phyloP scores from a whole-genome alignment of 768 basidiomycete species.

The Russula ochroleuca region DNA sequence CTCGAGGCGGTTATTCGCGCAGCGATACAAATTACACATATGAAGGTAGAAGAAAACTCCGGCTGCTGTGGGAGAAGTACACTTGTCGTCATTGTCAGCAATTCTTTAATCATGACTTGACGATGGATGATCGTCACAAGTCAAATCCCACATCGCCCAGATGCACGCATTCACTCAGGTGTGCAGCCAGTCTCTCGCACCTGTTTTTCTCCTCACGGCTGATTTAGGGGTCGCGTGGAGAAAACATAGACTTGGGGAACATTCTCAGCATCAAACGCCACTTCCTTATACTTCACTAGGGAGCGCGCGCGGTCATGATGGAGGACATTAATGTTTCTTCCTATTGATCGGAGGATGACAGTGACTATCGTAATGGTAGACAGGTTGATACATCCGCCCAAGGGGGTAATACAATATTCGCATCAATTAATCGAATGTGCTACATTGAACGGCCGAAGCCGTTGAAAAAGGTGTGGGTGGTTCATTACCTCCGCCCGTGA shows the following conservation, averaged over 20 bases:
- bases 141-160: too few species aligned
- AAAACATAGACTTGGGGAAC: too few species aligned
- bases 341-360: not conserved
- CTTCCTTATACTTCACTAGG: not conserved
- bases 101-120: constrained; percentile 27
- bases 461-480: not conserved
- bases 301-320: not conserved
- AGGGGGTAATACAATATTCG: constrained; percentile 4
- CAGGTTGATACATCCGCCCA: not conserved
- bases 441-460: not conserved
- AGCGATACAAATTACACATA: constrained; percentile 59
- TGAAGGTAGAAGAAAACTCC: constrained; percentile 73
- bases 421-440: not conserved
- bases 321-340: not conserved
- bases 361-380: not conserved
- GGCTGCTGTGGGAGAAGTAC: constrained; percentile 78
- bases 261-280: constrained; percentile 33
- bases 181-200: constrained; percentile 18
- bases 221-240: constrained; percentile 35
- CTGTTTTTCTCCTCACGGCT: not conserved
- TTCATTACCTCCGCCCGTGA: not conserved
- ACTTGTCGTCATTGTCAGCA: constrained; percentile 71
- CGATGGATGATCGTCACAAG: not conserved
- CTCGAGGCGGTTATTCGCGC: constrained; percentile 63
- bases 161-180: constrained; percentile 93